phyloP scores from a whole-genome alignment of 176 grass and related monocot species.

The Avena eriantha region DNA sequence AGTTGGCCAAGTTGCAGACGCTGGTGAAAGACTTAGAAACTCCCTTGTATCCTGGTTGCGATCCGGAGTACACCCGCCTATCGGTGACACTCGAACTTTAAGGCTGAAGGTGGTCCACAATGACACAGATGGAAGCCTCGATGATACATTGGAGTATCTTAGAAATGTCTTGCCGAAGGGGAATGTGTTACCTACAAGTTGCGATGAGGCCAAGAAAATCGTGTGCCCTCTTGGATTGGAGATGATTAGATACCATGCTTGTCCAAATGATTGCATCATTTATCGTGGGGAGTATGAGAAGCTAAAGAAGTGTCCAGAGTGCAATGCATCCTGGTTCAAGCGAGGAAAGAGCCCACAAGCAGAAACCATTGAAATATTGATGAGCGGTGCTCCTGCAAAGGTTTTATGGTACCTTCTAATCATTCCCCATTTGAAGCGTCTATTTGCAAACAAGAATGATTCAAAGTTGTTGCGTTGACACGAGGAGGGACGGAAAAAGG shows the following conservation, averaged over 20 bases:
- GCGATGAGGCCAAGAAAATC: not conserved
- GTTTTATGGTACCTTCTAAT: too few relatives aligned
- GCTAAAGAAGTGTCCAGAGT: not conserved
- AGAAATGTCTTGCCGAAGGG: too few relatives aligned
- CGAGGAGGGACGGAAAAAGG: not conserved
- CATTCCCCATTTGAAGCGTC: not conserved
- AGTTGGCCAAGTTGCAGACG: not conserved
- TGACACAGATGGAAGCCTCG: too few relatives aligned
- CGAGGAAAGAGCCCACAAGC: not conserved
- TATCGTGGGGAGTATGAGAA: not conserved
- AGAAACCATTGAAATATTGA: not conserved
- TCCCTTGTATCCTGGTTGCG: not conserved
- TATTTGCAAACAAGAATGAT: not conserved
- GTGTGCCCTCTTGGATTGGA: constrained; percentile 1
- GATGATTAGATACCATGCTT: not conserved
- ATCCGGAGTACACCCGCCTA: not conserved
- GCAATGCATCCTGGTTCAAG: not conserved
- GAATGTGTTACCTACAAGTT: too few relatives aligned
- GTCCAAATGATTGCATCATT: not conserved
- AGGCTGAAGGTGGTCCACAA: not conserved
- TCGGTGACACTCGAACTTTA: not conserved
- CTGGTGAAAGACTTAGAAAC: not conserved
- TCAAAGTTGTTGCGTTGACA: not conserved
- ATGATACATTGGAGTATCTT: too few relatives aligned
- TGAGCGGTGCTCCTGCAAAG: not conserved